Base-by-base conservation (phyloP, 148 eudicot genomes). In the Agrostemma githago region DNA sequence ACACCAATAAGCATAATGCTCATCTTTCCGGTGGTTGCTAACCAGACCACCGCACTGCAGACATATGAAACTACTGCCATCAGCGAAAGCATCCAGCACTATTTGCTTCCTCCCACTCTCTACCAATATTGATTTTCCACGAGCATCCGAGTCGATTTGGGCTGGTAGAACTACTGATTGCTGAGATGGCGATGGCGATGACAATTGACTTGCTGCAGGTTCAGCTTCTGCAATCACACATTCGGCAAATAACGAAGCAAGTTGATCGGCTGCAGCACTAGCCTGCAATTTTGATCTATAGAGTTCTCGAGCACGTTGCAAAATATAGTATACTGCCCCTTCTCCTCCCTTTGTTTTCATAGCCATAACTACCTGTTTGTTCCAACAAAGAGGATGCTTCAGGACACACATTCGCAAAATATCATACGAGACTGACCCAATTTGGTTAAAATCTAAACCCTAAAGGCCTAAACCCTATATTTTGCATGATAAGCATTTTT, bases 41-140 rank as follows among this genome's bases (percentile, higher is more conserved):
- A 95, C 98, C 16, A 95, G 90, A 26, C 98, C 98, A 16, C 97
- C 98, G 80, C 98, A 95, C 70, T 90, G 83, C 76, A 95, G 81
- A 79, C 98, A 92, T 11, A 92, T 84, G 80, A 95, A 95, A 83
- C 96, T 95, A 75, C 88, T 92, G 39, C 98, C 98, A 76, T 95
- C 98, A n/a, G 86, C 77, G 70, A 85, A 88, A 42, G 98, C 97
- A 81, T 95, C 98, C 0, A 95, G 53, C 78, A 92, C 88, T 17
- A 95, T 75, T 67, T 95, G 97, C 78, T 81, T 88, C 78, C 96
- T 80, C 4, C 98, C 98, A 6, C 83, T 77, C 86, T 95, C 97
- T 6, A 90, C 87, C 81, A 95, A 87, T 66, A 95, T 95, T 11
- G 98, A 90, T 67, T 79, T 85, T 72, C 85, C 90, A 74, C 76